Evolutionary conservation across 2,329 filamentous ascomycete genomes (phyloP).

Genomic region (Sarocladiaceae sp.): DNA sequence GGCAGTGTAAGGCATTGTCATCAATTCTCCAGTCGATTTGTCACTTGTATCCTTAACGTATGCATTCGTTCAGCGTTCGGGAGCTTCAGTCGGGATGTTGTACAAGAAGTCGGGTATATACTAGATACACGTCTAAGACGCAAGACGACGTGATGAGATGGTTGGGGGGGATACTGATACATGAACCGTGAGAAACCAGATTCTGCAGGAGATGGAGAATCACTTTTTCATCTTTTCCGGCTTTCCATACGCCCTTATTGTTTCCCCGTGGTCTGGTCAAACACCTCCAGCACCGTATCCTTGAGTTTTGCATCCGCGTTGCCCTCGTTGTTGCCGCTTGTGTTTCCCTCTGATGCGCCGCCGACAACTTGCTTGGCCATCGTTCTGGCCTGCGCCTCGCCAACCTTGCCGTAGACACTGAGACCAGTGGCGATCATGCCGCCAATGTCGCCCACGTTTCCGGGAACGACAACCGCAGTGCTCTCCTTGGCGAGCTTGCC

Average conservation of each 20-base stretch:
- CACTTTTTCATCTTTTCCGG: too few relatives aligned
- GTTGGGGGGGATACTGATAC: background rate
- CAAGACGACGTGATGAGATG: background rate
- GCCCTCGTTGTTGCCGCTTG: conserved; percentile 13
- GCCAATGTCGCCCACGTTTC: conserved; percentile 92
- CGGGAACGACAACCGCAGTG: conserved; percentile 90
- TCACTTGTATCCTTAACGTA: too few relatives aligned
- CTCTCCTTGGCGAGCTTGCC: conserved; percentile 88
- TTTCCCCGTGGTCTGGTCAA: conserved; percentile 29
- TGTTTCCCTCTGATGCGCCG: conserved; percentile 12
- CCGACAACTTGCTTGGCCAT: conserved; percentile 48
- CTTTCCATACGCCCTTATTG: conserved; percentile 16
- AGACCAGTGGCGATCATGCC: conserved; percentile 96
- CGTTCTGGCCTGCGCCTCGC: conserved; percentile 65
- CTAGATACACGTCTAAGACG: conserved; percentile 1
- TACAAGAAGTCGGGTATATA: conserved; percentile 6
- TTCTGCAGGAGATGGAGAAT: conserved; percentile 1
- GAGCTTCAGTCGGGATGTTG: background rate
- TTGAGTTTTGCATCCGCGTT: conserved; percentile 20
- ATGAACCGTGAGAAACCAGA: conserved; percentile 1
- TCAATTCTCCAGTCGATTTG: background rate
- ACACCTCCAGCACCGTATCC: conserved; percentile 34
- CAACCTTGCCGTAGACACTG: conserved; percentile 92
- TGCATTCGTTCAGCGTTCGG: background rate
- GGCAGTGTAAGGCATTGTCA: background rate